Percentiles rank a stretch among this genome's conserved stretches.
phyloP scores from a whole-genome alignment of 2,329 filamentous ascomycete genomes.

The Phyllosticta citribraziliensis region DNA sequence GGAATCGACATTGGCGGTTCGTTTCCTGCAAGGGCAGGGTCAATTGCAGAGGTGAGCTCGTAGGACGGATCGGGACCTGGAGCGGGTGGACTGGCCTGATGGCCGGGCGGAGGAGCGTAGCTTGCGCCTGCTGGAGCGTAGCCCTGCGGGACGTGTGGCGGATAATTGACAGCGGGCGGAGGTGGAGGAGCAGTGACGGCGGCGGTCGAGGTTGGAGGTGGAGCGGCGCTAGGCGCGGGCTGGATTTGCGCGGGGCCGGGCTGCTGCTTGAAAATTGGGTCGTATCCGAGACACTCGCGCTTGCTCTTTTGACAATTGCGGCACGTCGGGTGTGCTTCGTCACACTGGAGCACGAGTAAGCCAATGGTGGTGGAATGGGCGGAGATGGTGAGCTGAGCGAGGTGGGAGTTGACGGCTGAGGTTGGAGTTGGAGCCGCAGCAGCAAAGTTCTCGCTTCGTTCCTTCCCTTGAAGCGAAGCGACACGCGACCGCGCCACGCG shows the following conservation, averaged over 20 bases:
- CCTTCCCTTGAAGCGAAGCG: slow-evolving; percentile 18
- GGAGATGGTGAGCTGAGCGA: slow-evolving; percentile 9
- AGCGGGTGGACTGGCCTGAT: slow-evolving; percentile 19
- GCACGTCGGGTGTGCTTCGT: slow-evolving; percentile 89
- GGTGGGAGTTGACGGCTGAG: slow-evolving; percentile 23
- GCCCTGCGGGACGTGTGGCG: slow-evolving; percentile 30
- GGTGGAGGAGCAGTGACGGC: slow-evolving; percentile 25
- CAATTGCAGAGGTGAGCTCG: slow-evolving; percentile 51
- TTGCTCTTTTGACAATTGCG: slow-evolving; percentile 85
- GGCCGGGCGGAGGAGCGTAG: slow-evolving; percentile 21
- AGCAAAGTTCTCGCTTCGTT: slow-evolving; percentile 26
- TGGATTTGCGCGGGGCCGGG: slow-evolving; percentile 62
- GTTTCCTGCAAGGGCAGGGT: slow-evolving; percentile 52
- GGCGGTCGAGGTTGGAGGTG: slow-evolving; percentile 22
- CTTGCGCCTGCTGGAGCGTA: slow-evolving; percentile 34
- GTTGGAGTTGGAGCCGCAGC: slow-evolving; percentile 22
- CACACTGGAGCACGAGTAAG: slow-evolving; percentile 54
- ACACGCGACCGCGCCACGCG: slow-evolving; percentile 17
- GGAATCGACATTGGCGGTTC: slow-evolving; percentile 17
- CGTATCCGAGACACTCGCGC: slow-evolving; percentile 77
- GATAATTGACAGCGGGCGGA: slow-evolving; percentile 23
- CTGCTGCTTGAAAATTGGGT: slow-evolving; percentile 74
- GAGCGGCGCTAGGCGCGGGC: slow-evolving; percentile 48
- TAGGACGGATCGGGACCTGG: slow-evolving; percentile 30
- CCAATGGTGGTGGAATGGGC: neutral